Conservation (phyloP, 306 rosid species). For the Vigna unguiculata region DNA sequence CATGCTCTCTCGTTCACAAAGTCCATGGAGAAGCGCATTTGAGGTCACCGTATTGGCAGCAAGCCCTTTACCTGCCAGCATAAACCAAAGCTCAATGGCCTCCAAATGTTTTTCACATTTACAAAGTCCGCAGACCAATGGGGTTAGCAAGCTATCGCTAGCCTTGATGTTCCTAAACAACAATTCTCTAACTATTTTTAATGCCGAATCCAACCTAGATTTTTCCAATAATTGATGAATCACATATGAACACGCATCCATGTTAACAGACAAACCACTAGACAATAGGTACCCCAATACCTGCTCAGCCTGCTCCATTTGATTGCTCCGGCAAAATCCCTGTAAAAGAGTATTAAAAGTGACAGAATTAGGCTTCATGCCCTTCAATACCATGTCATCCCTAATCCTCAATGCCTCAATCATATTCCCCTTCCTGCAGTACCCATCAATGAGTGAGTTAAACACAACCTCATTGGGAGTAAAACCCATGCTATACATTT, state of each 20-base stretch:
- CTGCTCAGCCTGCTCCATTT: conserved; percentile 60
- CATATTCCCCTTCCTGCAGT: conserved; percentile 66
- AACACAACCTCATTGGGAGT: conserved; percentile 66
- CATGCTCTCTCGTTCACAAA: conserved; percentile 61
- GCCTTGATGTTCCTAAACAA: conserved; percentile 62
- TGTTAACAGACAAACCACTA: conserved; percentile 53
- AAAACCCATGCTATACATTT: conserved; percentile 64
- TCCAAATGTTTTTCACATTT: conserved; percentile 59
- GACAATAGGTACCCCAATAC: conserved; percentile 51
- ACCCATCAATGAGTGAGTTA: conserved; percentile 68
- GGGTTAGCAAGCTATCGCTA: conserved; percentile 65
- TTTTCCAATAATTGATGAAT: conserved; percentile 56
- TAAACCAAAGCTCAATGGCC: conserved; percentile 76
- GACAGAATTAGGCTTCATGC: conserved; percentile 65
- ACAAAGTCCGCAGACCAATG: conserved; percentile 68
- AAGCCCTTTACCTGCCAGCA: conserved; percentile 58
- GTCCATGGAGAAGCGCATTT: conserved; percentile 75
- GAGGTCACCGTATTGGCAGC: conserved; percentile 66
- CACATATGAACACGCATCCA: conserved; percentile 59
- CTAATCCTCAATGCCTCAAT: conserved; percentile 62
- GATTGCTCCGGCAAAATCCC: conserved; percentile 62
- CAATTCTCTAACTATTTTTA: conserved; percentile 53
- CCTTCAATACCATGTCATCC: conserved; percentile 69
- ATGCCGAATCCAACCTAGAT: conserved; percentile 60
- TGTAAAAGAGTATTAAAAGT: conserved; percentile 67